These are phyloP conservation scores for Trichoderma reesei DNA, from an alignment of 495 filamentous ascomycete species.

Conservation along the genomic window DNA sequence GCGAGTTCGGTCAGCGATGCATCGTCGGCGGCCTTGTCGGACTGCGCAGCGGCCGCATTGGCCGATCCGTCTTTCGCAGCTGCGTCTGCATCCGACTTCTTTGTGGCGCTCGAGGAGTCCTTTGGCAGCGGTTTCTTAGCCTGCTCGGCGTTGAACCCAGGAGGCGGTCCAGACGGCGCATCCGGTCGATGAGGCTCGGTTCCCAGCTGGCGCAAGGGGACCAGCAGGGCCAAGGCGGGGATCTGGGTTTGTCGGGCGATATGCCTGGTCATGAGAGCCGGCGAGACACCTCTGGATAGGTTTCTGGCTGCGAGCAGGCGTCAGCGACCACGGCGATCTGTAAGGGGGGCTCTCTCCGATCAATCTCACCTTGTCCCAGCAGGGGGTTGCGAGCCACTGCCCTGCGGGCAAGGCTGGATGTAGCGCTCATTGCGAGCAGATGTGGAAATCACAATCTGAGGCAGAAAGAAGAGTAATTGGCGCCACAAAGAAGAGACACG, in stretches of 20 bases:
- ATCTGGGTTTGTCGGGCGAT: slow-evolving; percentile 24
- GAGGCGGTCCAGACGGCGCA: slow-evolving; percentile 60
- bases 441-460: not conserved
- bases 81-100: slow-evolving; percentile 27
- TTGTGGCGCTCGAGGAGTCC: slow-evolving; percentile 29
- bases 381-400: slow-evolving; percentile 48
- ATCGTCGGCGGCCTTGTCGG: slow-evolving; percentile 18
- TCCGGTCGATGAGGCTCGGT: slow-evolving; percentile 55
- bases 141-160: slow-evolving; percentile 84
- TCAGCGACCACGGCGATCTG: not conserved
- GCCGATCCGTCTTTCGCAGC: slow-evolving; percentile 20
- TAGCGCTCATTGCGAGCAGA: slow-evolving; percentile 45
- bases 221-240: slow-evolving; percentile 54
- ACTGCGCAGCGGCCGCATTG: slow-evolving; percentile 24
- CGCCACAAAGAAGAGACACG: not conserved
- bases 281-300: slow-evolving; percentile 1
- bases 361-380: slow-evolving; percentile 29
- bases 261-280: slow-evolving; percentile 21
- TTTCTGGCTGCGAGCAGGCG: slow-evolving; percentile 13
- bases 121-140: slow-evolving; percentile 76
- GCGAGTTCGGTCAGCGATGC: slow-evolving; percentile 25
- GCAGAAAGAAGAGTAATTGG: not conserved
- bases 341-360: not conserved
- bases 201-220: slow-evolving; percentile 52
- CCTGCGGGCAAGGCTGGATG: slow-evolving; percentile 48